Conservation (phyloP, 345 rosid species). For the Gossypium raimondii region DNA sequence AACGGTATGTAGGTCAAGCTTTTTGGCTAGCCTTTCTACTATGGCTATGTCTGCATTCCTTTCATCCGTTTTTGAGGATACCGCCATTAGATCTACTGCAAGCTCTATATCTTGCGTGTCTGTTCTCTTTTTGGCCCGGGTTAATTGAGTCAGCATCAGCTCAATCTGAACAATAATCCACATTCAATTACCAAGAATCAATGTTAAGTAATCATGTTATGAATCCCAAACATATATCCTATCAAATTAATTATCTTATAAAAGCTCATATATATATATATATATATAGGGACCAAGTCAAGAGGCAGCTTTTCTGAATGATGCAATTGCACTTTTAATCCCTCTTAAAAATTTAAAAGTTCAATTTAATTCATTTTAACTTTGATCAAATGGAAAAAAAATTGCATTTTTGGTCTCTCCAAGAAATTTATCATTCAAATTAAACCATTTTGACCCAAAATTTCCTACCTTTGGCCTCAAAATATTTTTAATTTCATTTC, state of each 20-base stretch:
- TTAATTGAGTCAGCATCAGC: conserved; percentile 46
- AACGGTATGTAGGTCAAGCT: conserved; percentile 51
- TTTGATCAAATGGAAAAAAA: too few species aligned
- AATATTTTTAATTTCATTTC: too few species aligned
- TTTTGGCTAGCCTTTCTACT: conserved; percentile 63
- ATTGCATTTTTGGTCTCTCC: too few species aligned
- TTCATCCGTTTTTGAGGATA: conserved; percentile 52
- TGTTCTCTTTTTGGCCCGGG: conserved; percentile 54
- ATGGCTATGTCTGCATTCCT: conserved; percentile 66
- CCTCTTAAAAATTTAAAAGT: too few species aligned
- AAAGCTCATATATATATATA: not conserved
- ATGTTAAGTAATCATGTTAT: not conserved
- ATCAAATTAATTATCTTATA: not conserved
- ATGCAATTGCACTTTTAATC: too few species aligned
- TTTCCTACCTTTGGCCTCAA: not conserved
- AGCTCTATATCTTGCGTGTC: conserved; percentile 83
- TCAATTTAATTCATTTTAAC: too few species aligned
- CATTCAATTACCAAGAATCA: not conserved
- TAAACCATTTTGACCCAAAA: too few species aligned
- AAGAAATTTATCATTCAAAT: too few species aligned
- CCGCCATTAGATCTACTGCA: conserved; percentile 76
- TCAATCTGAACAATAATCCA: conserved; percentile 37
- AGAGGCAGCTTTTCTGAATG: too few species aligned
- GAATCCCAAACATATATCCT: not conserved
- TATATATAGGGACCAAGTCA: too few species aligned